Evolutionary conservation across 345 rosid species (phyloP).

Genomic region (Anacardium occidentale): DNA sequence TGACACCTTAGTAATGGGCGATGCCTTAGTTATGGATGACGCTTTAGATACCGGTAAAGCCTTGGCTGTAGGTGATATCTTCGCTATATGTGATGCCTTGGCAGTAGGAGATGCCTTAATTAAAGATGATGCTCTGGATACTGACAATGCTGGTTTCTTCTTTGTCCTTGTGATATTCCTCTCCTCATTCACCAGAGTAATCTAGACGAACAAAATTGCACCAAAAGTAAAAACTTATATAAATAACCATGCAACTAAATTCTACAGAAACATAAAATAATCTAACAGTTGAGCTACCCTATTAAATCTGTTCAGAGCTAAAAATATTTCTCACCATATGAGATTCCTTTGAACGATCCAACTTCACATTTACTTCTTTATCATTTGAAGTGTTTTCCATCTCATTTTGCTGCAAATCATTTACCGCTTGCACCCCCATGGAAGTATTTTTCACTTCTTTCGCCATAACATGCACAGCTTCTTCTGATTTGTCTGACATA

Average conservation of each 20-base stretch:
- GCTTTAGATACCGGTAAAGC: conserved; percentile 32
- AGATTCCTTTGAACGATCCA: conserved; percentile 39
- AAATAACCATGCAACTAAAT: conserved; percentile 1
- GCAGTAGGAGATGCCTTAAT: conserved; percentile 31
- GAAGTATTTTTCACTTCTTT: conserved; percentile 22
- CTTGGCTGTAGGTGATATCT: neutral
- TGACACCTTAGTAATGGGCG: conserved; percentile 11
- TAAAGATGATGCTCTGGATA: conserved; percentile 20
- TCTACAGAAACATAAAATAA: conserved; percentile 5
- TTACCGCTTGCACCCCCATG: conserved; percentile 18
- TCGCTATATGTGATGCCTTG: neutral
- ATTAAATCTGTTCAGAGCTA: neutral
- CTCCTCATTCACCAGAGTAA: conserved; percentile 34
- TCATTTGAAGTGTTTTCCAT: conserved; percentile 22
- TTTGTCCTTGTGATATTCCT: conserved; percentile 27
- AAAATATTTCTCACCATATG: conserved; percentile 45
- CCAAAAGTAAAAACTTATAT: neutral
- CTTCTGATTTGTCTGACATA: conserved; percentile 31
- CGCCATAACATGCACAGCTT: conserved; percentile 21
- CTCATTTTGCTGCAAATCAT: conserved; percentile 38
- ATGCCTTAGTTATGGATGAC: conserved; percentile 19
- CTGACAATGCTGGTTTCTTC: conserved; percentile 32
- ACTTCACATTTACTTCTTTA: conserved; percentile 31
- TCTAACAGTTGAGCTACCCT: conserved; percentile 1
- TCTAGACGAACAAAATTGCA: conserved; percentile 33